A percentile compares a stretch with the other conserved stretches of the same genome.
phyloP scores from a whole-genome alignment of 768 basidiomycete genomes.

The Rubroboletus satanas region DNA sequence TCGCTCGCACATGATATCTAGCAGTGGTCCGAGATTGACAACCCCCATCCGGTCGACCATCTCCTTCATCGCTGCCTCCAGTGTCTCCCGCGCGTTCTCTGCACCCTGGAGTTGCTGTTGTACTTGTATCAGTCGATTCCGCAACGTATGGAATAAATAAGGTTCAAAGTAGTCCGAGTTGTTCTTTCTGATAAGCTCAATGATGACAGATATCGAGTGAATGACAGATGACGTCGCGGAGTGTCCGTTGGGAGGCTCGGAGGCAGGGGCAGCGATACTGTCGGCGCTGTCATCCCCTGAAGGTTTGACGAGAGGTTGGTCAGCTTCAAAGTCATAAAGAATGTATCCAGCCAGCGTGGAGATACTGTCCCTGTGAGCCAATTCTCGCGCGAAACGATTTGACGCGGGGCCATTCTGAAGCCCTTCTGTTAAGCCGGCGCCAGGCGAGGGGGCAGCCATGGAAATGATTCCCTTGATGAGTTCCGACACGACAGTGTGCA shows the following conservation, averaged over 20 bases:
- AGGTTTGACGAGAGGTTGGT: slow-evolving; percentile 18
- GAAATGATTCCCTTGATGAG: slow-evolving; percentile 93
- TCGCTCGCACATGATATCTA: slow-evolving; percentile 68
- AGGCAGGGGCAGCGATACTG: not conserved
- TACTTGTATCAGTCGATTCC: slow-evolving; percentile 84
- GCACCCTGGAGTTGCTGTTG: slow-evolving; percentile 63
- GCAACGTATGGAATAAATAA: slow-evolving; percentile 89
- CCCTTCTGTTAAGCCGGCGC: slow-evolving; percentile 65
- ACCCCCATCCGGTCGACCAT: slow-evolving; percentile 85
- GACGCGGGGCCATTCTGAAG: slow-evolving; percentile 69
- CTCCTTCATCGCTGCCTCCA: slow-evolving; percentile 72
- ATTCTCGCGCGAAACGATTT: slow-evolving; percentile 85
- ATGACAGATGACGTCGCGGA: slow-evolving; percentile 74
- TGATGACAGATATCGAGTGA: slow-evolving; percentile 82
- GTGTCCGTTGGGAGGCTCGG: slow-evolving; percentile 40
- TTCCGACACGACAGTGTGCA: slow-evolving; percentile 85
- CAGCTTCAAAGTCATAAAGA: slow-evolving; percentile 54
- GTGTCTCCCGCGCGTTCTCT: slow-evolving; percentile 59
- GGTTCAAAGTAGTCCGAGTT: slow-evolving; percentile 99
- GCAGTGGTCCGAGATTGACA: slow-evolving; percentile 81
- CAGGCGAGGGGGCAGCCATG: slow-evolving; percentile 85
- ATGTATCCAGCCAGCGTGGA: slow-evolving; percentile 71
- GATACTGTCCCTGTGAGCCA: slow-evolving; percentile 73
- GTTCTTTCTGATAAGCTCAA: slow-evolving; percentile 94
- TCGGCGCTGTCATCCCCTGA: slow-evolving; percentile 13